phyloP scores from a whole-genome alignment of 805 yeast species.

The Saccharomycopsis capsularis region DNA sequence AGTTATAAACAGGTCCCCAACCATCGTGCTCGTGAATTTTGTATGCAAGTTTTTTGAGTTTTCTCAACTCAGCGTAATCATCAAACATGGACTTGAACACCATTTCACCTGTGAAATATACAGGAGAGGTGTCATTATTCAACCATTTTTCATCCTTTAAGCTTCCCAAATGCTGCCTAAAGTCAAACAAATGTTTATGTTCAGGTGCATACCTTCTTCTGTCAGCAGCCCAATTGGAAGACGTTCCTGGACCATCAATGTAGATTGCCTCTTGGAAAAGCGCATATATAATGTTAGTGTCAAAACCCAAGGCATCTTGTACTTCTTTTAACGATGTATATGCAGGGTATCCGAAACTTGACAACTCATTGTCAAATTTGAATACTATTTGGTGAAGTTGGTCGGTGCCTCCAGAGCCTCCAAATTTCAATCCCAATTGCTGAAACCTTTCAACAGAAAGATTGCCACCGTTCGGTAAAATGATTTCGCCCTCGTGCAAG shows the following conservation, averaged over 20 bases:
- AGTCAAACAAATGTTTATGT: slow-evolving; percentile 26
- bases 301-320: slow-evolving; percentile 36
- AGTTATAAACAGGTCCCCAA: slow-evolving; percentile 26
- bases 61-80: slow-evolving; percentile 38
- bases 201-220: slow-evolving; percentile 28
- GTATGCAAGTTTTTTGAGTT: slow-evolving; percentile 35
- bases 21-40: slow-evolving; percentile 29
- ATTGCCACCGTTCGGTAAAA: slow-evolving; percentile 45
- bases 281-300: slow-evolving; percentile 48
- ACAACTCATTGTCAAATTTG: slow-evolving; percentile 35
- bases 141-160: slow-evolving; percentile 14
- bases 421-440: slow-evolving; percentile 45
- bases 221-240: slow-evolving; percentile 45
- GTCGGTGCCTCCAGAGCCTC: slow-evolving; percentile 45
- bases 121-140: slow-evolving; percentile 21
- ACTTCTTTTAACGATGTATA: slow-evolving; percentile 32
- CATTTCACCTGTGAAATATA: slow-evolving; percentile 51
- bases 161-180: slow-evolving; percentile 1
- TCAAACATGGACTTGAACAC: slow-evolving; percentile 45
- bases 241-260: slow-evolving; percentile 35
- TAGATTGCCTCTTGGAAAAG: slow-evolving; percentile 55
- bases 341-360: slow-evolving; percentile 32
- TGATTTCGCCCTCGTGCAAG: slow-evolving; percentile 28
- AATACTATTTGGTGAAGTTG: slow-evolving; percentile 38
- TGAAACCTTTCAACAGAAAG: slow-evolving; percentile 47